Evolutionary conservation across 345 rosid genomes (phyloP).

Genomic region (Hirschfeldia incana): DNA sequence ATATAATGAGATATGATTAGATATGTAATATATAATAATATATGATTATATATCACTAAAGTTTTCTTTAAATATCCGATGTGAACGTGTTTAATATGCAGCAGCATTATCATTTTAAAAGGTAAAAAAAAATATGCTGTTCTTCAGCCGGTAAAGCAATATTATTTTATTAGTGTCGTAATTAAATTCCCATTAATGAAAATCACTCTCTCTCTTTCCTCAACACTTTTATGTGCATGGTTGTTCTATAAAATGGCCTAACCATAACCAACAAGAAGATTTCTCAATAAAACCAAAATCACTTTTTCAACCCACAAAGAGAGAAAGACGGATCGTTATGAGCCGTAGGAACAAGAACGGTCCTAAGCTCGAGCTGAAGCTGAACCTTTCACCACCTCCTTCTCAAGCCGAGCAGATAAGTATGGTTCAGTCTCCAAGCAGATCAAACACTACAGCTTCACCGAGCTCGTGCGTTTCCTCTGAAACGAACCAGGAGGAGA

Average conservation of each 20-base stretch:
- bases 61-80: no score
- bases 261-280: constrained; percentile 32
- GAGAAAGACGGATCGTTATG: constrained; percentile 48
- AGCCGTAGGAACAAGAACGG: constrained; percentile 51
- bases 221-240: constrained; percentile 18
- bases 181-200: no score
- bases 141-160: constrained; percentile 7
- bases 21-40: no score
- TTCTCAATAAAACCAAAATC: constrained; percentile 14
- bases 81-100: neutral
- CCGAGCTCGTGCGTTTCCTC: constrained; percentile 92
- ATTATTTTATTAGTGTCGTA: neutral
- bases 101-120: neutral
- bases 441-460: constrained; percentile 70
- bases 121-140: neutral
- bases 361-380: constrained; percentile 82
- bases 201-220: neutral
- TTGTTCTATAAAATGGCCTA: constrained; percentile 51
- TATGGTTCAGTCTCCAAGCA: constrained; percentile 54
- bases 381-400: constrained; percentile 84
- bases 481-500: constrained; percentile 61
- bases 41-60: no score
- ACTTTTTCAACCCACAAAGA: constrained; percentile 13
- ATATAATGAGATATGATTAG: no score
- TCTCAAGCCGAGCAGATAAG: constrained; percentile 39